Evolutionary conservation across 805 yeast genomes (phyloP).

Genomic region (Candida gorgasii): DNA sequence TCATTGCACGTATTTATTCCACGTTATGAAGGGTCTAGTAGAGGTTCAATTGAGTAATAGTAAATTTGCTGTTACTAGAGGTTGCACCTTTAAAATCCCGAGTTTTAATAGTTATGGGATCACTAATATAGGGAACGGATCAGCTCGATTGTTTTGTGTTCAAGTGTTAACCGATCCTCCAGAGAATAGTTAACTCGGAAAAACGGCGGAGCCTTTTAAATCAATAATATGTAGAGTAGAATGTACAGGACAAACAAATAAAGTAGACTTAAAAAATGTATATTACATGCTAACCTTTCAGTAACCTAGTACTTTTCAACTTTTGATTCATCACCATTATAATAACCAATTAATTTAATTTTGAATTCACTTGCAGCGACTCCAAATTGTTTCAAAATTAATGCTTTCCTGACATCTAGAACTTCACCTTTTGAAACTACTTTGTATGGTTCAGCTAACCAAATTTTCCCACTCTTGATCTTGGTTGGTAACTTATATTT

Average conservation of each 20-base stretch:
- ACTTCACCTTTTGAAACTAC: slow-evolving; percentile 81
- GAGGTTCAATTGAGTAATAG: slow-evolving; percentile 65
- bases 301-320: slow-evolving; percentile 9
- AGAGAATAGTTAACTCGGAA: slow-evolving; percentile 2
- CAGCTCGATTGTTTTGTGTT: slow-evolving; percentile 71
- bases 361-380: slow-evolving; percentile 90
- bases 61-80: slow-evolving; percentile 61
- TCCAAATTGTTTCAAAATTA: slow-evolving; percentile 92
- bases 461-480: slow-evolving; percentile 85
- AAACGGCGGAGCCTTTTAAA: too few relatives aligned
- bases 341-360: slow-evolving; percentile 76
- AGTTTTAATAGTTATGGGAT: slow-evolving; percentile 72
- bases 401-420: slow-evolving; percentile 87
- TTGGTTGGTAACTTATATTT: slow-evolving; percentile 89
- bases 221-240: slow-evolving; percentile 7
- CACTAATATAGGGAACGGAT: slow-evolving; percentile 56
- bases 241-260: slow-evolving; percentile 8
- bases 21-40: slow-evolving; percentile 67
- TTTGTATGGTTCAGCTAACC: slow-evolving; percentile 68
- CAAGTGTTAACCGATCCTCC: slow-evolving; percentile 37
- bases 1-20: slow-evolving; percentile 70
- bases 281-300: slow-evolving; percentile 6
- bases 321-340: slow-evolving; percentile 54
- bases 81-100: slow-evolving; percentile 83
- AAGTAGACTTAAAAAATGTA: slow-evolving; percentile 4